Percentiles rank a stretch among this genome's conserved stretches.
These are phyloP conservation scores for Exophiala dermatitidis DNA, from an alignment of 2,329 filamentous ascomycete genomes.

Conservation along the genomic window DNA sequence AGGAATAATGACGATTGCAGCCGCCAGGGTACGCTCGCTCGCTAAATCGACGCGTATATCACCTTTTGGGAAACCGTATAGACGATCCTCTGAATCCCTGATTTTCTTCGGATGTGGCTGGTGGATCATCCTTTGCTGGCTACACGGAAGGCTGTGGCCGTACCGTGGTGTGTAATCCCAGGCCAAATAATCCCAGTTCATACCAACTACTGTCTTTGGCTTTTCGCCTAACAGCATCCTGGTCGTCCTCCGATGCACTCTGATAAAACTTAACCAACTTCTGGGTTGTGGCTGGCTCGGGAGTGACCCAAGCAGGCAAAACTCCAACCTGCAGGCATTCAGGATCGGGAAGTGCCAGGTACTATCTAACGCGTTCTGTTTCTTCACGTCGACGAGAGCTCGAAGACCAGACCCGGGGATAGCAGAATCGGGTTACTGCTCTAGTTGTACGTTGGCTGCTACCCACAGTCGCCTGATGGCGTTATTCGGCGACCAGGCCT, in stretches of 20 bases:
- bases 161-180: background rate
- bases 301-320: background rate
- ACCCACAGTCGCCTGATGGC: conserved; percentile 8
- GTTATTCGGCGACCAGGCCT: conserved; percentile 18
- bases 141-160: conserved; percentile 9
- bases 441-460: background rate
- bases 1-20: background rate
- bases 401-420: background rate
- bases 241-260: background rate
- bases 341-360: background rate
- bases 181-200: background rate
- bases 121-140: conserved; percentile 1
- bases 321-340: background rate
- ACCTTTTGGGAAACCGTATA: background rate
- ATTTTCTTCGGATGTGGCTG: conserved; percentile 15
- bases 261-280: background rate
- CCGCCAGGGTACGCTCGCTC: conserved; percentile 3
- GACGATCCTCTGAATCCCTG: conserved; percentile 5
- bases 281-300: background rate
- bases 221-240: background rate
- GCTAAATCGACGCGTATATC: background rate
- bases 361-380: background rate
- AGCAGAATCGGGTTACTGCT: background rate
- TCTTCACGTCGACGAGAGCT: background rate
- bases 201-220: background rate